These are phyloP conservation scores for Starmerella etchellsii DNA, from an alignment of 805 yeast genomes.

Conservation along the genomic window DNA sequence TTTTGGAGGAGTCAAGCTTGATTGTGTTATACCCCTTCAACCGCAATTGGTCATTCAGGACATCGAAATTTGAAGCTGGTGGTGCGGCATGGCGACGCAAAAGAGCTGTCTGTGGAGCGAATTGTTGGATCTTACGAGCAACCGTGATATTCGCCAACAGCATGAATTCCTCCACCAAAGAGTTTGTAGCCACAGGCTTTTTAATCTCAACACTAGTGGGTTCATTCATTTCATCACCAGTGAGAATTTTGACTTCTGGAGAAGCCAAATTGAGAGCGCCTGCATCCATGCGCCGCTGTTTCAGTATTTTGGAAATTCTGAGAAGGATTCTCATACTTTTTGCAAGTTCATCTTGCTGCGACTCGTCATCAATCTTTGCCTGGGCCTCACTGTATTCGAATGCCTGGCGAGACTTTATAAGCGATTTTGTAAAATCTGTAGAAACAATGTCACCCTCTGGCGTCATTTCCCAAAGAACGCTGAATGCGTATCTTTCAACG, in stretches of 20 bases:
- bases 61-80: conserved; percentile 84
- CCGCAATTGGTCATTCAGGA: conserved; percentile 74
- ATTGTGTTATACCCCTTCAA: conserved; percentile 64
- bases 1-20: conserved; percentile 72
- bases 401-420: conserved; percentile 84
- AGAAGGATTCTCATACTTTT: conserved; percentile 76
- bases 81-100: conserved; percentile 97
- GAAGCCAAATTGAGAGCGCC: conserved; percentile 96
- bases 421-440: conserved; percentile 70
- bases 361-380: conserved; percentile 66
- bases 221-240: conserved; percentile 94
- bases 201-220: conserved; percentile 93
- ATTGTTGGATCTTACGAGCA: conserved; percentile 80
- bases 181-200: conserved; percentile 76
- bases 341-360: conserved; percentile 72
- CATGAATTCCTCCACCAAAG: conserved; percentile 97
- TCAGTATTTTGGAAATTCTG: conserved; percentile 66
- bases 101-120: conserved; percentile 97
- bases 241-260: conserved; percentile 94
- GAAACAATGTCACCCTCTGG: conserved; percentile 71
- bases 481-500: conserved; percentile 91
- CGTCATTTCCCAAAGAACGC: conserved; percentile 91
- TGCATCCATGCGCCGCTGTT: conserved; percentile 74
- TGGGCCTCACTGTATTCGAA: conserved; percentile 93
- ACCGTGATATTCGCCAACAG: conserved; percentile 92